Conservation (phyloP, 352 stramenopile genomes). For the Peronosclerospora sorghi region DNA sequence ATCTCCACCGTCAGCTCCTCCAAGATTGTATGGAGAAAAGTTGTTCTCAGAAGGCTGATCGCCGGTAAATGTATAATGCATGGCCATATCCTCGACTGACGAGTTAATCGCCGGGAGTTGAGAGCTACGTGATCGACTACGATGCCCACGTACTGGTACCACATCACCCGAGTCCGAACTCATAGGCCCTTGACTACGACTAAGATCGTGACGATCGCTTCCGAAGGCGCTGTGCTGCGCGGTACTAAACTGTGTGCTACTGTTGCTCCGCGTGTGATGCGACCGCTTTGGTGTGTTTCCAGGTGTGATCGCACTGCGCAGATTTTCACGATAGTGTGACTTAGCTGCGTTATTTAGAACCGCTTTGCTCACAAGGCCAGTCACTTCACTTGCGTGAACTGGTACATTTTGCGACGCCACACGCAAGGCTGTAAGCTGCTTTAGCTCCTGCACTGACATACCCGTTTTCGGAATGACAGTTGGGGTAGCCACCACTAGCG, state of each 20-base stretch:
- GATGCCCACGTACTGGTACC: constrained; percentile 30
- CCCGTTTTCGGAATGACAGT: constrained; percentile 59
- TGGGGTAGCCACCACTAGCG: constrained; percentile 15
- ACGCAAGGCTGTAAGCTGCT: constrained; percentile 71
- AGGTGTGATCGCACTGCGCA: constrained; percentile 44
- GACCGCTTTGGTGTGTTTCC: constrained; percentile 39
- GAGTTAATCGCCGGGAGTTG: constrained; percentile 29
- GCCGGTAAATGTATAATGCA: constrained; percentile 57
- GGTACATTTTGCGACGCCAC: constrained; percentile 62
- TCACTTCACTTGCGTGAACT: constrained; percentile 52
- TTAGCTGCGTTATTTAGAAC: constrained; percentile 67
- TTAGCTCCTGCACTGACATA: constrained; percentile 81
- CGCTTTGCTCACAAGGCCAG: constrained; percentile 60
- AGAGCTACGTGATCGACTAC: constrained; percentile 42
- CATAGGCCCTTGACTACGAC: constrained; percentile 19
- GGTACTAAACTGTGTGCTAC: constrained; percentile 17
- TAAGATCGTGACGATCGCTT: constrained; percentile 14
- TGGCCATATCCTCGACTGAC: constrained; percentile 23
- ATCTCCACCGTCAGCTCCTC: constrained; percentile 14
- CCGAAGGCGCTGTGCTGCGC: constrained; percentile 22
- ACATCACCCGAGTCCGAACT: constrained; percentile 17
- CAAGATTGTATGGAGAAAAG: constrained; percentile 33
- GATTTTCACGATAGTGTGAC: constrained; percentile 63
- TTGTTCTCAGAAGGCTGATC: constrained; percentile 46
- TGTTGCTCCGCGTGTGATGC: constrained; percentile 21